Base-by-base conservation (phyloP, 1,284 basidiomycete genomes). In the Athelia sp. region DNA sequence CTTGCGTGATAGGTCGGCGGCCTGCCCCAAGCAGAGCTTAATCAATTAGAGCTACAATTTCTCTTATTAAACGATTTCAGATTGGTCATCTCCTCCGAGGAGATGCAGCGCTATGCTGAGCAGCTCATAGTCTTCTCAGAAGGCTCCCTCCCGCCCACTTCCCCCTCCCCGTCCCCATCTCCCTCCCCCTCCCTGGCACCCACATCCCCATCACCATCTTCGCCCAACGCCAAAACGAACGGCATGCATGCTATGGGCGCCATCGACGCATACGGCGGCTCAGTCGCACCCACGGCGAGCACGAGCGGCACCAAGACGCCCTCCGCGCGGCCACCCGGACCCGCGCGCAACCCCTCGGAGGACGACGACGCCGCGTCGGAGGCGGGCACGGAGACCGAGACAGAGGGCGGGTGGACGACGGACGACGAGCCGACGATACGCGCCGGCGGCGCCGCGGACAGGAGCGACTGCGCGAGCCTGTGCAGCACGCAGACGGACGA, bases 41-140 rank as follows among this genome's bases (percentile, higher is more conserved):
- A 99, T 65, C 93, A 96, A 63, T 84, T 99, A 48, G 96, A 99
- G 65, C 82, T 99, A 6, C 96, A 98, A 58, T 99, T 99, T 65
- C 75, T 99, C 3, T 84, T 98, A 9, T 78, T 99, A 9, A 99
- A 98, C 69, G 93, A 98, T 71, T 99, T 99, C 62, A 77, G 84
- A 9, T 76, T 99, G 45, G 87, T 90, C 61, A 92, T 99, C 56
- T 85, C 89, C 2, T 74, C 83, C 17, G 84, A 90, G 35, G 96
- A 98, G 70, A 93, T 98, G 87, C 93, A 98, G 67, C 81, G 84
- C 49, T 99, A 98, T 65, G 93, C 93, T 3, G 90, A 96, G 60
- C 89, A 95, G 59, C 79, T 99, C 49, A 73, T 86, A 32, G 62
- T 79, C 34, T 87, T 87, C 58, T 82, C 82, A 15, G 71, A 75